These are phyloP conservation scores for Phaeosphaeria sp. DNA, from an alignment of 2,329 filamentous ascomycete genomes.

Conservation along the genomic window DNA sequence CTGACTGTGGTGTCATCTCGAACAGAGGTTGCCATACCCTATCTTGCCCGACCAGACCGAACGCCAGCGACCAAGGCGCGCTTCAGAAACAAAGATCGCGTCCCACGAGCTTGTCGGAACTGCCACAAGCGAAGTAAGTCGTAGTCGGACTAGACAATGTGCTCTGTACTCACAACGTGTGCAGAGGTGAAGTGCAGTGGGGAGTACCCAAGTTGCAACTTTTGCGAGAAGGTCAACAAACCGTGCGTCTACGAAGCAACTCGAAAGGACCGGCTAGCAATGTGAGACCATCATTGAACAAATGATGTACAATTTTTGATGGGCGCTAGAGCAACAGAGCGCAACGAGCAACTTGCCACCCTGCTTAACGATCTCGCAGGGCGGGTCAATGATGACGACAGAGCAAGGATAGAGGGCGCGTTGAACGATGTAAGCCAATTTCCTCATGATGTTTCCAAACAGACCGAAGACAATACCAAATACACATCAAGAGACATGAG, in stretches of 20 bases:
- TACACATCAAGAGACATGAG: no score
- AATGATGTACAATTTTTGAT: no score
- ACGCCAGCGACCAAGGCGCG: background rate
- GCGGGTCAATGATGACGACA: conserved; percentile 17
- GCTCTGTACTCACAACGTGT: background rate
- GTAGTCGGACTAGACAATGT: background rate
- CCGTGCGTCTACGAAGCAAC: background rate
- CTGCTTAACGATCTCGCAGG: conserved; percentile 22
- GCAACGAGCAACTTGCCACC: conserved; percentile 14
- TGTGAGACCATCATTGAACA: no score
- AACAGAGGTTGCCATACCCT: conserved; percentile 1
- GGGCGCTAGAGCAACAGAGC: conserved; percentile 20
- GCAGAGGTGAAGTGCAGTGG: conserved; percentile 47
- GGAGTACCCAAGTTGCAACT: conserved; percentile 21
- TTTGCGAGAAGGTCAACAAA: conserved; percentile 1
- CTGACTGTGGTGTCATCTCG: background rate
- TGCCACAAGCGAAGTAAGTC: conserved; percentile 23
- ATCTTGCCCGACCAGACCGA: background rate
- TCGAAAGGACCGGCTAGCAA: background rate
- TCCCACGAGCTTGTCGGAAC: conserved; percentile 16
- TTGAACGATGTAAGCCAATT: conserved; percentile 21
- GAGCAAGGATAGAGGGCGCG: conserved; percentile 13
- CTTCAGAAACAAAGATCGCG: conserved; percentile 8
- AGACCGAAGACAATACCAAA: no score
- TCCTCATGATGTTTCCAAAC: no score